These are phyloP conservation scores for Juncus effusus DNA, from an alignment of 176 grass and related monocot genomes.

Conservation along the genomic window DNA sequence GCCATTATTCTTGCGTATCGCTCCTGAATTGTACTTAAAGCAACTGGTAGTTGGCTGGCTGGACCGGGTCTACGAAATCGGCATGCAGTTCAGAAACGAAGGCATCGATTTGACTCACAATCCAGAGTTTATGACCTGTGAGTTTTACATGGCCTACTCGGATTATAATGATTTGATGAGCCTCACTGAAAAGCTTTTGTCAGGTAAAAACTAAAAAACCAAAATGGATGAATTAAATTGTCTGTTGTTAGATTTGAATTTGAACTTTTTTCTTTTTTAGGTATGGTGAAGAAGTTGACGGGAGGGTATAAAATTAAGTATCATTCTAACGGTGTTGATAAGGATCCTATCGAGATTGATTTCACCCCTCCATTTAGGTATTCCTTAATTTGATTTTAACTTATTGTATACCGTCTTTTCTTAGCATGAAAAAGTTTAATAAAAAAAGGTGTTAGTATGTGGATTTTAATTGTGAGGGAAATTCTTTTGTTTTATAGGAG, in stretches of 20 bases:
- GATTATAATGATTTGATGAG: constrained; percentile 92
- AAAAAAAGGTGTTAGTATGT: background rate
- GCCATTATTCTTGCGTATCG: constrained; percentile 93
- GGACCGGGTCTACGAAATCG: constrained; percentile 97
- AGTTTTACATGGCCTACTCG: constrained; percentile 98
- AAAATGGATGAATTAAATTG: too few relatives aligned
- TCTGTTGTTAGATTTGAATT: too few relatives aligned
- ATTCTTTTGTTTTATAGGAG: constrained; percentile 34
- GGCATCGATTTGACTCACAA: constrained; percentile 99
- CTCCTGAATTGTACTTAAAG: constrained; percentile 92
- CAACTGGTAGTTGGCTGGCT: constrained; percentile 88
- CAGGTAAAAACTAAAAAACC: constrained; percentile 33
- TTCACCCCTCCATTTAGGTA: constrained; percentile 94
- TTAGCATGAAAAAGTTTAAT: constrained; percentile 10
- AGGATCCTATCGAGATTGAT: constrained; percentile 85
- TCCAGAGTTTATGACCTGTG: constrained; percentile 94
- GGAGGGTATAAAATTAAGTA: constrained; percentile 91
- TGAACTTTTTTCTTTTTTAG: constrained; percentile 20
- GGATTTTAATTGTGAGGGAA: background rate
- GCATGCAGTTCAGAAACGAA: constrained; percentile 98
- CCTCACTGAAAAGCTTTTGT: constrained; percentile 82
- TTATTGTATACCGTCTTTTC: background rate
- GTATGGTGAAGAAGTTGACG: constrained; percentile 82
- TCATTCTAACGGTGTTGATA: constrained; percentile 78
- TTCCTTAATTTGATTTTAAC: constrained; percentile 3